Evolutionary conservation across 108 stramenopile species (phyloP), one percentile per base, ranked within the genome.

Genomic region (Nannochloropsis salina): DNA sequence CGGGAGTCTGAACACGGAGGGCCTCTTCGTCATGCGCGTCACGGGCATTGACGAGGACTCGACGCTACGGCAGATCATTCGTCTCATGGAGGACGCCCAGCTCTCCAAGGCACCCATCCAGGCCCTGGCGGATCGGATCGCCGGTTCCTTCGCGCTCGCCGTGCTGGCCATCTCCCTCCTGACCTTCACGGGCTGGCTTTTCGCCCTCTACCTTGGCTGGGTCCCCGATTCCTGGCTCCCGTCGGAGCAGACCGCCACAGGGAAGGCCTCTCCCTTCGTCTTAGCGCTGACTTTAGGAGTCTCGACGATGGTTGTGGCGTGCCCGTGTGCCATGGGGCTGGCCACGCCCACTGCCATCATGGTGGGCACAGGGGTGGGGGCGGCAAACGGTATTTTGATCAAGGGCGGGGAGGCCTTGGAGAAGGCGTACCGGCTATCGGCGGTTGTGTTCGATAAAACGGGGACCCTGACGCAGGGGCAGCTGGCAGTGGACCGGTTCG

Each of bases 371-470:
- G 97, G 96, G 42, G 97, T 98, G 6, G 97, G 96, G 12, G 98
- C 98, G 20, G 90, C 87, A 5, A 92, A 94, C 82, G 99, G 99
- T 9, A 88, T 99, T 82, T 91, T 99, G 20, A 96, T 99, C 93
- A 99, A 98, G 92, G 98, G 99, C 11, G 99, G 97, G 21, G 94
- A 93, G 18, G 94, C 96, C 9, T 90, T 99, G 61, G 97, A 98
- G 92, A 88, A 89, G 42, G 95, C 96, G 8, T 87, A 91, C 82
- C 88, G 93, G 45, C 95, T 97, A 6, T 91, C 94, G 41, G 93
- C 94, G 31, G 92, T 97, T 74, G 91, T 96, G 6, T 94, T 99
- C 89, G 99, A 99, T 92, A 99, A 99, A 93, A 99, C 99, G n/a
- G 98, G 98, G 9, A 99, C 99, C 31, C 88, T 99, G 41, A 99